Evolutionary conservation across 805 yeast genomes (phyloP).

Genomic region (Yarrowia phangngaensis): DNA sequence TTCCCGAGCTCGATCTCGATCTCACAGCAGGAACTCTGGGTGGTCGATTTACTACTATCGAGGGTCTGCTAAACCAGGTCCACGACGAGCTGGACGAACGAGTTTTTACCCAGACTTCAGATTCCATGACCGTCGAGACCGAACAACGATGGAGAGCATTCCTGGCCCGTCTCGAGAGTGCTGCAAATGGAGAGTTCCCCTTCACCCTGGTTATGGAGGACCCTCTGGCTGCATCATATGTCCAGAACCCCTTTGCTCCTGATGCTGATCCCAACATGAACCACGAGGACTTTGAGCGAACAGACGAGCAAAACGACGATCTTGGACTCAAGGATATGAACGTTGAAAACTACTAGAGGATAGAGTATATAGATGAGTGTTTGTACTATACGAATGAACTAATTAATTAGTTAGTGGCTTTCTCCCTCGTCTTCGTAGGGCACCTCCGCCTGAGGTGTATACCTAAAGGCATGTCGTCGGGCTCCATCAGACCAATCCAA

Average conservation of each 20-base stretch:
- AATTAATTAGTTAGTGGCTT: no score
- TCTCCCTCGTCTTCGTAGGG: constrained; percentile 30
- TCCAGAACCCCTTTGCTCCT: constrained; percentile 98
- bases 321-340: constrained; percentile 62
- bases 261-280: constrained; percentile 95
- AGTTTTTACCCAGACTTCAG: constrained; percentile 81
- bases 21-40: constrained; percentile 95
- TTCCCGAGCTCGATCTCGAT: constrained; percentile 88
- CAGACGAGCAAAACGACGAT: constrained; percentile 83
- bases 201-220: constrained; percentile 89
- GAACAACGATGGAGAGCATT: constrained; percentile 79
- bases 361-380: no score
- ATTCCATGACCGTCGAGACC: constrained; percentile 79
- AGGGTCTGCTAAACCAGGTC: constrained; percentile 87
- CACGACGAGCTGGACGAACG: constrained; percentile 80
- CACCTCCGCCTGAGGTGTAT: constrained; percentile 72
- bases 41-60: constrained; percentile 95
- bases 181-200: constrained; percentile 72
- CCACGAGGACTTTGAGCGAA: constrained; percentile 85
- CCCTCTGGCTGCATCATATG: constrained; percentile 91
- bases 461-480: constrained; percentile 67
- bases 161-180: constrained; percentile 68
- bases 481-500: constrained; percentile 67
- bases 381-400: no score
- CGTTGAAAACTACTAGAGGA: constrained; percentile 32